A percentile compares a stretch with the other conserved stretches of the same genome.
phyloP scores from a whole-genome alignment of 1,139 yeast species.

The Suhomyces chickasaworum region DNA sequence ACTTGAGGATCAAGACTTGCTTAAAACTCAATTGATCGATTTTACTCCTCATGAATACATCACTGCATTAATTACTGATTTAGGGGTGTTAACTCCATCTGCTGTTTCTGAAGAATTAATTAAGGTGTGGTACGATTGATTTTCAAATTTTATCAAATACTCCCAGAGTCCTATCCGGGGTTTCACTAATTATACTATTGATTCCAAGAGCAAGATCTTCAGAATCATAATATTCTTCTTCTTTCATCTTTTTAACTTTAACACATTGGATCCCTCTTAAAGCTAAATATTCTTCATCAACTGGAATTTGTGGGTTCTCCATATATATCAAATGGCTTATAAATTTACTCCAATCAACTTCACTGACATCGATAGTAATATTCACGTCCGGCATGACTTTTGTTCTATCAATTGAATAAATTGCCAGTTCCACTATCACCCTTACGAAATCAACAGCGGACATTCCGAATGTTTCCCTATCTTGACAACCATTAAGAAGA shows the following conservation, averaged over 20 bases:
- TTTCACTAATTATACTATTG: slow-evolving; percentile 10
- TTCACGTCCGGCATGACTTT: slow-evolving; percentile 13
- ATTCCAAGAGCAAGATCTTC: slow-evolving; percentile 39
- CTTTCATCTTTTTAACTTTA: slow-evolving; percentile 34
- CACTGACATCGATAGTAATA: slow-evolving; percentile 13
- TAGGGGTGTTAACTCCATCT: slow-evolving; percentile 95
- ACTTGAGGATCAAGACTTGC: slow-evolving; percentile 33
- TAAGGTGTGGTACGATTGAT: slow-evolving; percentile 92
- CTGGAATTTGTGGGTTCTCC: slow-evolving; percentile 47
- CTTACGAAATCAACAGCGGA: slow-evolving; percentile 59
- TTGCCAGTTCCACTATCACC: slow-evolving; percentile 53
- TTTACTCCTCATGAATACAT: slow-evolving; percentile 95
- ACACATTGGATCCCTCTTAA: slow-evolving; percentile 50
- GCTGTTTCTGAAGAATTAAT: slow-evolving; percentile 97
- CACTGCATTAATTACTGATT: slow-evolving; percentile 92
- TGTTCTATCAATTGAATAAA: slow-evolving; percentile 34
- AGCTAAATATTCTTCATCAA: slow-evolving; percentile 44
- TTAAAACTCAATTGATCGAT: slow-evolving; percentile 60
- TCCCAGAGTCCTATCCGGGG: neutral
- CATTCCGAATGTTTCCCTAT: slow-evolving; percentile 76
- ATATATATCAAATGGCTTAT: slow-evolving; percentile 62
- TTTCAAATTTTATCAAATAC: neutral
- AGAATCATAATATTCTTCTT: slow-evolving; percentile 38
- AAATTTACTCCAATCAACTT: slow-evolving; percentile 40
- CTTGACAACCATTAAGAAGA: slow-evolving; percentile 69